Percentiles rank a stretch among this genome's conserved stretches.
Conservation (phyloP, 1,284 basidiomycete species). For the Ceratobasidium sp. region DNA sequence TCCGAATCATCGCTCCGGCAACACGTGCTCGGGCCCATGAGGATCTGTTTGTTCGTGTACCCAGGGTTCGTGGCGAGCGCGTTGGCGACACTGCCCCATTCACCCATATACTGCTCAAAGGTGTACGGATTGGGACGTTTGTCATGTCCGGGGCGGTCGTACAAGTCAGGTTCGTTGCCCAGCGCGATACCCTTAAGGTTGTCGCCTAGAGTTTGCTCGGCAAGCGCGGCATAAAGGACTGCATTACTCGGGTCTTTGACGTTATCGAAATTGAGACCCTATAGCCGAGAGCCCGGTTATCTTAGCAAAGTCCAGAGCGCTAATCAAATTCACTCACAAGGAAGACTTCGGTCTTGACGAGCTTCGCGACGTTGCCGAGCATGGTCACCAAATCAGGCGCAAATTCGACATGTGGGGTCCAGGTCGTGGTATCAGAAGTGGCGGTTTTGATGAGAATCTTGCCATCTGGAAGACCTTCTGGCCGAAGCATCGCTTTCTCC, state of each 20-base stretch:
- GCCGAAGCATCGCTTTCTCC: conserved; percentile 27
- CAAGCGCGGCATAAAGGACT: conserved; percentile 23
- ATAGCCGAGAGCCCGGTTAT: neutral
- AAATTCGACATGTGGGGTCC: conserved; percentile 43
- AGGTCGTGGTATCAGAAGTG: conserved; percentile 33
- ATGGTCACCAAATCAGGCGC: conserved; percentile 40
- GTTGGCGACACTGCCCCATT: conserved; percentile 31
- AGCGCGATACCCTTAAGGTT: conserved; percentile 40
- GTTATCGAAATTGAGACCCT: conserved; percentile 55
- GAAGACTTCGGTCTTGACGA: conserved; percentile 41
- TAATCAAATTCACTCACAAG: conserved; percentile 35
- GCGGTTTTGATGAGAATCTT: conserved; percentile 39
- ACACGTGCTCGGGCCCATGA: conserved; percentile 71
- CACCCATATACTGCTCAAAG: conserved; percentile 55
- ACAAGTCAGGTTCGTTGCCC: conserved; percentile 44
- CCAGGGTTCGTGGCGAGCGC: conserved; percentile 28
- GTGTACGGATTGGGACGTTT: conserved; percentile 73
- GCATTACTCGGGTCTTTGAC: conserved; percentile 37
- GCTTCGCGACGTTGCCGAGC: conserved; percentile 34
- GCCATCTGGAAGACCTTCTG: conserved; percentile 32
- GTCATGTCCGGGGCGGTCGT: conserved; percentile 1
- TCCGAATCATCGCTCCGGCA: conserved; percentile 48
- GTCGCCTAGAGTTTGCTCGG: conserved; percentile 33
- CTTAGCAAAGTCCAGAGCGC: neutral
- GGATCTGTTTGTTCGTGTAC: conserved; percentile 52